Percentiles rank a stretch among this genome's conserved stretches.
These are phyloP conservation scores for Fonsecaea multimorphosa DNA, from an alignment of 2,329 filamentous ascomycete species.

Conservation along the genomic window DNA sequence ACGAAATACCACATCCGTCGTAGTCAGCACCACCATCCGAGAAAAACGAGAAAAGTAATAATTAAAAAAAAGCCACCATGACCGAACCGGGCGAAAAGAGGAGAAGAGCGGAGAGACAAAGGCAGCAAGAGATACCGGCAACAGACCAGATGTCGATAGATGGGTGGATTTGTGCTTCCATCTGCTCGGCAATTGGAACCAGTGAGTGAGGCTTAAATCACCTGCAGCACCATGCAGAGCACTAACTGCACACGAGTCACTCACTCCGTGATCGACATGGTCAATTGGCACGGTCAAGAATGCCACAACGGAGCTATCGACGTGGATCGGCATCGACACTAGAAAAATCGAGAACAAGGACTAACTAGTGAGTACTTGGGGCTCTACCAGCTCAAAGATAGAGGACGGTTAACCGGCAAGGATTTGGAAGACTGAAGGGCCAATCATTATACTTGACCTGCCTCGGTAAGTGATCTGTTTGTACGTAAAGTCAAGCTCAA, in stretches of 20 bases:
- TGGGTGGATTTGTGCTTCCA: neutral
- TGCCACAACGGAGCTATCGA: neutral
- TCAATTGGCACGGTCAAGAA: no score
- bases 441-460: neutral
- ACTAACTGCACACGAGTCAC: neutral
- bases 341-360: slow-evolving; percentile 20
- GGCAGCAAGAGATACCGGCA: neutral
- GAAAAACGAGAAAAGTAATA: neutral
- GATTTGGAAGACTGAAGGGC: neutral
- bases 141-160: neutral
- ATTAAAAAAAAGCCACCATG: neutral
- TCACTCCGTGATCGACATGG: neutral
- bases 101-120: slow-evolving; percentile 15
- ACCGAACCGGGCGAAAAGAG: slow-evolving; percentile 6
- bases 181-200: neutral
- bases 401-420: slow-evolving; percentile 5
- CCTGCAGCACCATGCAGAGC: neutral
- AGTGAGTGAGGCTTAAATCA: neutral
- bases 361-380: neutral
- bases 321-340: neutral
- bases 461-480: neutral
- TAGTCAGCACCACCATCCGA: neutral
- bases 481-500: slow-evolving; percentile 5
- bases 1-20: slow-evolving; percentile 14
- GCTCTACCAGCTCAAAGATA: no score